A percentile compares a stretch with the other conserved stretches of the same genome.
Evolutionary conservation across 495 filamentous ascomycete species (phyloP).

Genomic region (Sabuloglossum arenarium): DNA sequence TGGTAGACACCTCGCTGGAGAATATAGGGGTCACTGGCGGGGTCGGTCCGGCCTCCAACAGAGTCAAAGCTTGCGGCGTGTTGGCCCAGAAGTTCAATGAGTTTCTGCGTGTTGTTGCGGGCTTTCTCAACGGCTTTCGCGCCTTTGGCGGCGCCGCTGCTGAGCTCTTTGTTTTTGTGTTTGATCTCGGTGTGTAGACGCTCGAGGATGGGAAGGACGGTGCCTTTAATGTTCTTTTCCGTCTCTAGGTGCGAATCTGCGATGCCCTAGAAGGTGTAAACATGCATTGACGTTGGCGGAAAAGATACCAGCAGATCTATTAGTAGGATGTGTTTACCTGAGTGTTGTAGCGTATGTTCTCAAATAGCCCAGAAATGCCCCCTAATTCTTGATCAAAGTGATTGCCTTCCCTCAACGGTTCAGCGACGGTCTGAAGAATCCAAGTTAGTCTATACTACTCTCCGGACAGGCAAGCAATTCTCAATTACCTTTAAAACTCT

Average conservation of each 20-base stretch:
- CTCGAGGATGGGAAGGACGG: conserved; percentile 70
- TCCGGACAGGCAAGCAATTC: neutral
- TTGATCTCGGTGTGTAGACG: conserved; percentile 91
- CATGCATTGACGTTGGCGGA: neutral
- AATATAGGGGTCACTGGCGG: conserved; percentile 70
- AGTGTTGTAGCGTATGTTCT: conserved; percentile 81
- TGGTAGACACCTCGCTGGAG: conserved; percentile 61
- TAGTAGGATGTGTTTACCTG: conserved; percentile 28
- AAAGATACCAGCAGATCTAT: neutral
- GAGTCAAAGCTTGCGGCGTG: conserved; percentile 57
- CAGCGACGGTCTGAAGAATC: conserved; percentile 44
- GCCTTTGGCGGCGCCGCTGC: conserved; percentile 61
- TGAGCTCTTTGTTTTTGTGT: conserved; percentile 75
- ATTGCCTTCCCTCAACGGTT: conserved; percentile 66
- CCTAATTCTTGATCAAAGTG: conserved; percentile 80
- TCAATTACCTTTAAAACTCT: conserved; percentile 61
- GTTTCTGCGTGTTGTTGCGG: conserved; percentile 69
- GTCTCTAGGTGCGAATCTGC: conserved; percentile 72
- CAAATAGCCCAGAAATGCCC: conserved; percentile 72
- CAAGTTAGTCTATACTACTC: neutral
- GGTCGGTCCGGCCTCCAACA: conserved; percentile 39
- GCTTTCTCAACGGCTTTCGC: conserved; percentile 84
- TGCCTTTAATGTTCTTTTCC: conserved; percentile 65
- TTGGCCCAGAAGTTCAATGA: conserved; percentile 83
- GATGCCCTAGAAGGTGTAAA: conserved; percentile 33